Conservation (phyloP, 345 rosid genomes). For the Acer negundo region DNA sequence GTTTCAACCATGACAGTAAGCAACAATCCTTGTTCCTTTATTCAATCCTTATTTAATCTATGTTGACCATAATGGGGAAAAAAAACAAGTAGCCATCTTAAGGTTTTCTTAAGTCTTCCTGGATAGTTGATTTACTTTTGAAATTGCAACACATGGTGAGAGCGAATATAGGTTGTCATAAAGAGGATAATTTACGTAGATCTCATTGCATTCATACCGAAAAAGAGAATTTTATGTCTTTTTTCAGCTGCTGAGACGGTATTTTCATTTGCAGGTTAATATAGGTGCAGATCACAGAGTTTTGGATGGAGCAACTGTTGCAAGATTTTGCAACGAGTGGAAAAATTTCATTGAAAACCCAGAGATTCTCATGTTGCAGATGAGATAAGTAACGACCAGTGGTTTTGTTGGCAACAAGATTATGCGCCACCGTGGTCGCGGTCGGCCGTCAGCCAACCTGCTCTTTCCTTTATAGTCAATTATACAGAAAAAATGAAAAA, state of each 20-base stretch:
- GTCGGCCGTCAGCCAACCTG: not conserved
- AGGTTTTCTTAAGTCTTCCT: no score
- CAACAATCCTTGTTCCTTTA: not conserved
- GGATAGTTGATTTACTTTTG: no score
- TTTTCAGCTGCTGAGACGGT: not conserved
- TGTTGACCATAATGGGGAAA: not conserved
- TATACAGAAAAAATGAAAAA: not conserved
- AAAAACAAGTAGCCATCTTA: not conserved
- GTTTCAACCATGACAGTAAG: constrained; percentile 78
- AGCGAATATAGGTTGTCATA: no score
- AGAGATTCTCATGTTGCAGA: constrained; percentile 70
- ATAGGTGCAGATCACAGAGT: constrained; percentile 93
- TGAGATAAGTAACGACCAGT: constrained; percentile 37
- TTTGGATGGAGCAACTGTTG: constrained; percentile 91
- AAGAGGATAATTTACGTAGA: no score
- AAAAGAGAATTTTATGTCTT: not conserved
- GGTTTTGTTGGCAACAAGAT: not conserved
- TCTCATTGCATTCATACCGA: not conserved
- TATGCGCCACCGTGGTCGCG: not conserved
- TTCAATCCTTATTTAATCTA: not conserved
- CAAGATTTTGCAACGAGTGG: constrained; percentile 88
- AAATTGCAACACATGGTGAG: no score
- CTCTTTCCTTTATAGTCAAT: not conserved
- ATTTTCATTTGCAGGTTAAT: constrained; percentile 51
- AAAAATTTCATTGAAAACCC: constrained; percentile 84